phyloP scores from a whole-genome alignment of 176 grass and related monocot genomes.

The Alopecurus myosuroides region DNA sequence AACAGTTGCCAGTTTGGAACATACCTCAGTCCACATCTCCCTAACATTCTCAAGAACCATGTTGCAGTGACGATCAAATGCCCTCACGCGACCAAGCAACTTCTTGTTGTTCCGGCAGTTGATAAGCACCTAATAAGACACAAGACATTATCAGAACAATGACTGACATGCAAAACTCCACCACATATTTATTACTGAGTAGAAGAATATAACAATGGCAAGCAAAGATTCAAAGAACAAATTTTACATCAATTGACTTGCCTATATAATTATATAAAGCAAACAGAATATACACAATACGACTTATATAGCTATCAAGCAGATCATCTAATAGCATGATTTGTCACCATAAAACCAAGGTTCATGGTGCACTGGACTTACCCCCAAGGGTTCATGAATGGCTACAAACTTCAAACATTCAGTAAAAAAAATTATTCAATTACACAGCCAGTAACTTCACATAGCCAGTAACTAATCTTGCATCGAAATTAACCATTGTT shows the following conservation, averaged over 20 bases:
- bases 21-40: conserved; percentile 98
- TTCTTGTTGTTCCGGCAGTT: conserved; percentile 99
- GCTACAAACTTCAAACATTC: not conserved
- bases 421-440: not conserved
- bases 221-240: not conserved
- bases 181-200: not conserved
- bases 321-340: not conserved
- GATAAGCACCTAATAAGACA: conserved; percentile 76
- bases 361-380: not conserved
- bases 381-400: not conserved
- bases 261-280: not conserved
- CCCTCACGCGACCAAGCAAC: conserved; percentile 81
- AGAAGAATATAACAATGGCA: not conserved
- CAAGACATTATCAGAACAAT: not conserved
- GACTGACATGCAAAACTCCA: too few species aligned
- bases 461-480: not conserved
- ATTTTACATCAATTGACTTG: too few species aligned
- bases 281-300: not conserved
- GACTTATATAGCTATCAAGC: not conserved
- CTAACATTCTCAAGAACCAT: conserved; percentile 98
- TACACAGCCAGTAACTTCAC: not conserved
- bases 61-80: conserved; percentile 96
- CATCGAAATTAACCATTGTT: not conserved
- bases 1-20: not conserved
- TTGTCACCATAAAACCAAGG: not conserved